A percentile compares a stretch with the other conserved stretches of the same genome.
These are phyloP conservation scores for Glycyrrhiza uralensis DNA, from an alignment of 306 rosid species.

Conservation along the genomic window DNA sequence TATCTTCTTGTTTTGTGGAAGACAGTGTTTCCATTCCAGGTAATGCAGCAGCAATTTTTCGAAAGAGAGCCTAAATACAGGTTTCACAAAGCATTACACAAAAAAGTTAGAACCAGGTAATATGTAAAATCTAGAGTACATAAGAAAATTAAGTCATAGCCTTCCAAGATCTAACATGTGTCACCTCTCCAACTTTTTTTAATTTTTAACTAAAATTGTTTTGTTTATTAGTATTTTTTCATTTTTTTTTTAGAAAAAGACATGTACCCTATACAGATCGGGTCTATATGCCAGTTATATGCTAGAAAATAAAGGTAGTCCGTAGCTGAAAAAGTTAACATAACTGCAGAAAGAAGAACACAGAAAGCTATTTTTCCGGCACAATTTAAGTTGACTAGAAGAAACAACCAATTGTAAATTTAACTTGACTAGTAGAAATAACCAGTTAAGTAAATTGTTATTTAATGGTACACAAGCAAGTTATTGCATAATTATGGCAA, in stretches of 20 bases:
- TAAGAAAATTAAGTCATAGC: too few relatives aligned
- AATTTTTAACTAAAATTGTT: too few relatives aligned
- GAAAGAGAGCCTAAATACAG: conserved; percentile 55
- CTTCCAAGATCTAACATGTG: too few relatives aligned
- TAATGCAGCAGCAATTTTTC: conserved; percentile 76
- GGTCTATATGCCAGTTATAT: too few relatives aligned
- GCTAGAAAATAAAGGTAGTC: not conserved
- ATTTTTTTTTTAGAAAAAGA: too few relatives aligned
- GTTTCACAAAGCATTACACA: not conserved
- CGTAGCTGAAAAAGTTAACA: not conserved
- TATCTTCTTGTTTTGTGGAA: conserved; percentile 75
- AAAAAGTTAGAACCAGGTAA: not conserved
- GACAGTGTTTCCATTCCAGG: conserved; percentile 86
- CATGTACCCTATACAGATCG: too few relatives aligned
- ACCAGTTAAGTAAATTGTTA: not conserved
- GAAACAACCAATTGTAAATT: not conserved
- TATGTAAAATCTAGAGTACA: not conserved
- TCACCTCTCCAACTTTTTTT: too few relatives aligned
- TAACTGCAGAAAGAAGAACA: not conserved
- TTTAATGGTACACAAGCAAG: not conserved
- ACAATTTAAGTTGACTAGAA: not conserved
- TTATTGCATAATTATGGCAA: not conserved
- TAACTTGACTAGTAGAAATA: not conserved
- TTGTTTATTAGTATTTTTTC: too few relatives aligned
- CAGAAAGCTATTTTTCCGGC: not conserved